phyloP scores from a whole-genome alignment of 352 stramenopile genomes.

The Phytophthora lateralis region DNA sequence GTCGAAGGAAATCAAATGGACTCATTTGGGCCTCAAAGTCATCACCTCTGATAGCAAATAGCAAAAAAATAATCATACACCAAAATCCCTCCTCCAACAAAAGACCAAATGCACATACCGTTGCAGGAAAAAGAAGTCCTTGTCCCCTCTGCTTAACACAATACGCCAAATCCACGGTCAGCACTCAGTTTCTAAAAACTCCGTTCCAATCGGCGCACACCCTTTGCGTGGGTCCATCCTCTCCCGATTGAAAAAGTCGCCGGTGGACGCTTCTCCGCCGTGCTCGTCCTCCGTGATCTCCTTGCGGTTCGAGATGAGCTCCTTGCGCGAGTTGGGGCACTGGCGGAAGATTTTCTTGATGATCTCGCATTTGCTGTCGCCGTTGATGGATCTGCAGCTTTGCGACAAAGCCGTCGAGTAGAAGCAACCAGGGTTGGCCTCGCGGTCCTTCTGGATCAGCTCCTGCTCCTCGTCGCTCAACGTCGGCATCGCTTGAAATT shows the following conservation, averaged over 20 bases:
- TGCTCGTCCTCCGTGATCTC: constrained; percentile 81
- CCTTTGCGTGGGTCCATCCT: constrained; percentile 61
- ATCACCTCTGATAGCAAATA: constrained; percentile 46
- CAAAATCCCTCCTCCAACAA: not conserved
- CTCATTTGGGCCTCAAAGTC: constrained; percentile 82
- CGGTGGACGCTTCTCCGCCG: constrained; percentile 43
- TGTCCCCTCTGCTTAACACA: constrained; percentile 25
- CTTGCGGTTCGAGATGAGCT: constrained; percentile 80
- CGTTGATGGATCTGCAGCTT: constrained; percentile 79
- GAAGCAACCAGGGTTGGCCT: constrained; percentile 77
- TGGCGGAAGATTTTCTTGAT: constrained; percentile 88
- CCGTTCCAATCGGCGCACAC: constrained; percentile 22
- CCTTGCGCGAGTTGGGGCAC: constrained; percentile 70
- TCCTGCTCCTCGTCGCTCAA: constrained; percentile 74
- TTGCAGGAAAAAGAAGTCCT: constrained; percentile 62
- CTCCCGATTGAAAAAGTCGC: constrained; percentile 77
- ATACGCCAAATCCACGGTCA: not conserved
- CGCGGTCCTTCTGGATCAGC: constrained; percentile 75
- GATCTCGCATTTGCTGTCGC: constrained; percentile 87
- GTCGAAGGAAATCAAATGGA: constrained; percentile 79
- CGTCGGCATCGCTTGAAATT: constrained; percentile 45
- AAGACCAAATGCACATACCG: constrained; percentile 36
- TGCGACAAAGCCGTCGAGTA: constrained; percentile 83
- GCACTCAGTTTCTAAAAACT: not conserved
- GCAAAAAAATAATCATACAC: constrained; percentile 6